Evolutionary conservation across 2,329 filamentous ascomycete genomes (phyloP).

Genomic region (Stagonosporopsis tanaceti): DNA sequence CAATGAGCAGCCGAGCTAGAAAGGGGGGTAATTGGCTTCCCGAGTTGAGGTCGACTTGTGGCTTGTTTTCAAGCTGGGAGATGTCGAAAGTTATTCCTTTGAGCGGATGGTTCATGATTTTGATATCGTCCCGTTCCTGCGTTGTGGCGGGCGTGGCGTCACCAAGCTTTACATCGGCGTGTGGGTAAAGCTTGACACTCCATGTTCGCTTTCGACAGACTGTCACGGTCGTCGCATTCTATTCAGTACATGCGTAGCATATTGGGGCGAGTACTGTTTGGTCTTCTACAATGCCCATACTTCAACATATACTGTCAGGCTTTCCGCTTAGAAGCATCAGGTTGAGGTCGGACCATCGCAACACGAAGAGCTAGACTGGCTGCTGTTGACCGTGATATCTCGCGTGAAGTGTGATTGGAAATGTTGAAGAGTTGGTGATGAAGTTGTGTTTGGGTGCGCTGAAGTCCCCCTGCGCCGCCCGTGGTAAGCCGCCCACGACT

Average conservation of each 20-base stretch:
- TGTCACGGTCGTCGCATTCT: background rate
- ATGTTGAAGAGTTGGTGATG: background rate
- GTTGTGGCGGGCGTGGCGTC: constrained; percentile 9
- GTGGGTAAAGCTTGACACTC: constrained; percentile 13
- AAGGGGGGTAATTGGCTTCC: background rate
- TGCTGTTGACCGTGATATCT: background rate
- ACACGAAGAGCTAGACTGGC: background rate
- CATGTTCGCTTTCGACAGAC: too few relatives aligned
- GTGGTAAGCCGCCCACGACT: background rate
- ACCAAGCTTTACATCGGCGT: constrained; percentile 10
- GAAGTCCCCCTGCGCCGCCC: background rate
- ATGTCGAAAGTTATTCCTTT: background rate
- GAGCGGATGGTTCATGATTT: background rate
- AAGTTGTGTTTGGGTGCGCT: background rate
- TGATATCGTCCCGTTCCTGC: constrained; percentile 1
- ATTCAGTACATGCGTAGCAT: background rate
- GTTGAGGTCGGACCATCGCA: background rate
- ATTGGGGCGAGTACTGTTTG: background rate
- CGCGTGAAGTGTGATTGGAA: background rate
- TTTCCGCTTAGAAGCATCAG: background rate
- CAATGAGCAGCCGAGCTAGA: constrained; percentile 20
- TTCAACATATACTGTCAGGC: background rate
- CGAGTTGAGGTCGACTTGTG: background rate
- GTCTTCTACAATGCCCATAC: background rate
- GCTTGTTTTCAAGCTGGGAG: background rate